Base-by-base conservation (phyloP, 140 eudicot genomes). In the Cichorium intybus region DNA sequence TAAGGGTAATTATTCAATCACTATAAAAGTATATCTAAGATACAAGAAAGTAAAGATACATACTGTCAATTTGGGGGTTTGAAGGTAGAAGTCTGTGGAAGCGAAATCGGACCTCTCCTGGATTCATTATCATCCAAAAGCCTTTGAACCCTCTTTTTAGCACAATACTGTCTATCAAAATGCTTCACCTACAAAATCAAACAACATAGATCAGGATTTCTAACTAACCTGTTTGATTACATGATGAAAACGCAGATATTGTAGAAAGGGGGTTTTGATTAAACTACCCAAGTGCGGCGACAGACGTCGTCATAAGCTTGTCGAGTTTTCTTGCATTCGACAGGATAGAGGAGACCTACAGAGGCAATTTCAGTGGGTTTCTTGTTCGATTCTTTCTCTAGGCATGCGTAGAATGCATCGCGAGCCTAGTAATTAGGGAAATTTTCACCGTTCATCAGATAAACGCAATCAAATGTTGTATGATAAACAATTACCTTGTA, bases 141-240 rank as follows among this genome's bases (percentile, higher is more conserved):
- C 76, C 96, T 85, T 61, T 83, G 78, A 74, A 65, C 87, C 72
- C 81, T 87, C 88, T 80, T 87, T 70, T 83, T 91, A 1, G 87
- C 74, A 64, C 91, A 82, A 45, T 91, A 82, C 73, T 82, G 96
- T 71, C 96, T 74, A 64, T 91, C 97, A 74, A 91, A 91, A 83
- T 91, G 97, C 84, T 83, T 88, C 82, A 91, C 98, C 98, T 91
- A 56, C 63, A 78, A 33, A 72, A 27, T 41, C 14, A 65, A 61
- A 58, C 10, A 10, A 46, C 1, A 21, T 29, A 48, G 26, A 45
- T 59, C 16, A 49, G 33, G 49, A 41, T 7, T 46, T 6, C 7
- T 5, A 43, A 2, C 15, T 37, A 37, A 11, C 46, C 3, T 2
- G 1, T 47, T 34, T 6, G 3, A 31, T 48, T 51, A 24, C 33